Conservation (phyloP, 2,329 filamentous ascomycete genomes). For the Trichoderma koningiopsis region DNA sequence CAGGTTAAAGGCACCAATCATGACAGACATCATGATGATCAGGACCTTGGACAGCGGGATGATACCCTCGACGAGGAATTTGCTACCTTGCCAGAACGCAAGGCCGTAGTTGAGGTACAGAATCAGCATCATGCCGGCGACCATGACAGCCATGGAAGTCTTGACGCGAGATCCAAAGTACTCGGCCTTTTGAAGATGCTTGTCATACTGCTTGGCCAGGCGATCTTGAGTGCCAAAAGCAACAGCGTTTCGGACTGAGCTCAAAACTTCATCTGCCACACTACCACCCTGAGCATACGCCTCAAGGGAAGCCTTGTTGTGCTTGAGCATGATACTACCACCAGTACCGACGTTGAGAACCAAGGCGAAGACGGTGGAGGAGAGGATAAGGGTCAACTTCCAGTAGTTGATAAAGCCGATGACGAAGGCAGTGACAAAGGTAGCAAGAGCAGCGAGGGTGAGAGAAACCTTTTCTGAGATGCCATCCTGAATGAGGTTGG, state of each 20-base stretch:
- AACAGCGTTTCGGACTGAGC: slow-evolving; percentile 87
- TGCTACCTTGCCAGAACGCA: slow-evolving; percentile 85
- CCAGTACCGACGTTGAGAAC: slow-evolving; percentile 74
- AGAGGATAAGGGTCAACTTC: slow-evolving; percentile 88
- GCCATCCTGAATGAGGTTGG: slow-evolving; percentile 89
- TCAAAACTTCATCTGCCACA: slow-evolving; percentile 91
- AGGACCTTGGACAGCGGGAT: slow-evolving; percentile 71
- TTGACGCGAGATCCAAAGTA: slow-evolving; percentile 77
- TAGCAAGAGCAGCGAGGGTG: slow-evolving; percentile 74
- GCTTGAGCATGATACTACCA: slow-evolving; percentile 76
- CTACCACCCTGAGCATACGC: slow-evolving; percentile 84
- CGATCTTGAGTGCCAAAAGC: slow-evolving; percentile 94
- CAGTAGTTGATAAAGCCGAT: slow-evolving; percentile 91
- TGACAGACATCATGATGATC: slow-evolving; percentile 85
- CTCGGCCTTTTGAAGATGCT: slow-evolving; percentile 72
- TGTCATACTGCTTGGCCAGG: slow-evolving; percentile 81
- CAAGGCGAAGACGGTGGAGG: slow-evolving; percentile 79
- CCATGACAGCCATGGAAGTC: slow-evolving; percentile 71
- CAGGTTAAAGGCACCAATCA: slow-evolving; percentile 90
- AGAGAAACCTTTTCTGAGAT: slow-evolving; percentile 88
- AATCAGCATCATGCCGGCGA: slow-evolving; percentile 80
- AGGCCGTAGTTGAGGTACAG: slow-evolving; percentile 87
- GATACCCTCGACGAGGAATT: slow-evolving; percentile 68
- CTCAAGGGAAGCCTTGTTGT: slow-evolving; percentile 74
- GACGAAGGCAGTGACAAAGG: slow-evolving; percentile 85